phyloP scores from a whole-genome alignment of 495 filamentous ascomycete species.

The Penicillium silybi region DNA sequence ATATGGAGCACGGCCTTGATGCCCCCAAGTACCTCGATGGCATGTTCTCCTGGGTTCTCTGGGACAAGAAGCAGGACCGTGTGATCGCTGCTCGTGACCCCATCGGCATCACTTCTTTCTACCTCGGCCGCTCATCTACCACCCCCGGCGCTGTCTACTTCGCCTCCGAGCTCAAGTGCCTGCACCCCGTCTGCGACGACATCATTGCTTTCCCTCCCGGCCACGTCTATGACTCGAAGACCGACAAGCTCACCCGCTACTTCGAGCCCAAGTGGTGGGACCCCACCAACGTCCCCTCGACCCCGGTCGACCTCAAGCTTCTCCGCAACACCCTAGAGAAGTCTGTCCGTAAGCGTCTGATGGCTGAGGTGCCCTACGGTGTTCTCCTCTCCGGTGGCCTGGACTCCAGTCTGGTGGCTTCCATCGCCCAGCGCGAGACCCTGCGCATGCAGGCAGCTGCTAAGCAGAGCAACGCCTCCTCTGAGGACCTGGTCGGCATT shows the following conservation, averaged over 20 bases:
- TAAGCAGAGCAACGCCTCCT: constrained; percentile 43
- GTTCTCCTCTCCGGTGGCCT: constrained; percentile 93
- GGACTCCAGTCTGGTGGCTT: constrained; percentile 90
- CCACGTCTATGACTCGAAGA: constrained; percentile 91
- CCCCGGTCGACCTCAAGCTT: constrained; percentile 73
- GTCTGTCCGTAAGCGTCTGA: constrained; percentile 91
- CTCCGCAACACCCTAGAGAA: constrained; percentile 80
- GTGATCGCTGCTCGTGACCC: constrained; percentile 92
- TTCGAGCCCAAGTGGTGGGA: constrained; percentile 95
- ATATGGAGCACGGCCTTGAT: constrained; percentile 86
- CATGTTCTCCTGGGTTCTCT: constrained; percentile 99
- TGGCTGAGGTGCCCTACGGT: constrained; percentile 98
- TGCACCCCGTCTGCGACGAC: constrained; percentile 92
- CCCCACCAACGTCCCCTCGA: constrained; percentile 67
- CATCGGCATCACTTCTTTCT: constrained; percentile 96
- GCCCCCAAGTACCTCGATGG: constrained; percentile 93
- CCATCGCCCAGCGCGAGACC: constrained; percentile 93
- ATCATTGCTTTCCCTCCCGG: constrained; percentile 93
- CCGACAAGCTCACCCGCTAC: constrained; percentile 74
- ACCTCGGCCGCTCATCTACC: constrained; percentile 81
- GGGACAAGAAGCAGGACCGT: constrained; percentile 87
- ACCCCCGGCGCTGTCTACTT: constrained; percentile 88
- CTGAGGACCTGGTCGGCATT: constrained; percentile 82
- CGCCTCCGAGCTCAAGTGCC: constrained; percentile 91
- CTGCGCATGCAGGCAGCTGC: constrained; percentile 64